These are phyloP conservation scores for Neospora caninum DNA, from an alignment of 169 alveolate genomes.

Conservation along the genomic window DNA sequence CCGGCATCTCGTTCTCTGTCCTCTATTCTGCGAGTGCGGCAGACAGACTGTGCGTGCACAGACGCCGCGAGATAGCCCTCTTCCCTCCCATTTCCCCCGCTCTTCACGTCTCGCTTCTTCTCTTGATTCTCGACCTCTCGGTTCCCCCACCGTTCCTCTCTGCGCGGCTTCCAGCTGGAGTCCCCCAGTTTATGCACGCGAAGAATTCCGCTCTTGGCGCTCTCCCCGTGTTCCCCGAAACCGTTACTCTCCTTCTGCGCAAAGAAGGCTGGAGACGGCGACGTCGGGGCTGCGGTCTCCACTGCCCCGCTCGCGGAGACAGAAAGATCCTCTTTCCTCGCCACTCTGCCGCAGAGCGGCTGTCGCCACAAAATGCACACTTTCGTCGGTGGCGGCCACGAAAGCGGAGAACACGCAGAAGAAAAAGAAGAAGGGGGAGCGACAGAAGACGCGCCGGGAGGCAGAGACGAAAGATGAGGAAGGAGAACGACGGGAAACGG, in stretches of 20 bases:
- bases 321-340: neutral
- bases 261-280: too few species aligned
- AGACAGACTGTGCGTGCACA: neutral
- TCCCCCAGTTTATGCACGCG: neutral
- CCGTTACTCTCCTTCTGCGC: too few species aligned
- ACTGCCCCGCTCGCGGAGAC: too few species aligned
- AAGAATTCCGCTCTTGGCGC: neutral
- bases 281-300: too few species aligned
- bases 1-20: neutral
- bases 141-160: neutral
- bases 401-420: neutral
- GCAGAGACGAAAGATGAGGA: neutral
- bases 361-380: neutral
- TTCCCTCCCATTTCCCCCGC: neutral
- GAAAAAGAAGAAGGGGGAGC: neutral
- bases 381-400: slow-evolving; percentile 8
- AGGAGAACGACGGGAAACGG: neutral
- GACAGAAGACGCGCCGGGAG: neutral
- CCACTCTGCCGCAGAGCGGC: neutral
- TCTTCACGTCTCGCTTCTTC: neutral
- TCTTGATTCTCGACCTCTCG: neutral
- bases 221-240: too few species aligned
- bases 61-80: neutral
- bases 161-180: neutral
- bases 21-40: neutral